Conservation (phyloP, 345 rosid genomes). For the Sisymbrium altissimum region DNA sequence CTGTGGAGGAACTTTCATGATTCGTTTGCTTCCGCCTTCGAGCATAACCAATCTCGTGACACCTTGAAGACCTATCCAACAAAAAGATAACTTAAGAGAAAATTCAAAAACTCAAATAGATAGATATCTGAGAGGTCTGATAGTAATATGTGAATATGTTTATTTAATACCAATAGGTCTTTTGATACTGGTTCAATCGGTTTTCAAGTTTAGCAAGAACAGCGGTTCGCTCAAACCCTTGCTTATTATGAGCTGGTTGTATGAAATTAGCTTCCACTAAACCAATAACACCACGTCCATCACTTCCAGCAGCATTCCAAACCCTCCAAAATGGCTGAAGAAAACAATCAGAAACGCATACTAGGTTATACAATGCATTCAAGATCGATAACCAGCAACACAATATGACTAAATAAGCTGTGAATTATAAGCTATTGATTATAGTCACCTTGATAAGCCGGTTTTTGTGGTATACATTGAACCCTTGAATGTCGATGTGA, state of each 20-base stretch:
- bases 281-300: conserved; percentile 83
- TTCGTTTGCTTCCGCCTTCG: conserved; percentile 33
- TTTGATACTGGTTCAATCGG: conserved; percentile 45
- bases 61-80: conserved; percentile 42
- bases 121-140: not conserved
- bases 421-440: not conserved
- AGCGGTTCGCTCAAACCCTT: conserved; percentile 70
- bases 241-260: conserved; percentile 86
- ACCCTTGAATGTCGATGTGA: conserved; percentile 78
- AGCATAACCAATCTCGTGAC: conserved; percentile 71
- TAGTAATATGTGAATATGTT: not conserved
- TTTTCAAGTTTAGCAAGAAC: conserved; percentile 57
- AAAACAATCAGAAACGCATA: not conserved
- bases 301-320: conserved; percentile 84
- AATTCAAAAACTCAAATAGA: not conserved
- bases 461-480: conserved; percentile 79
- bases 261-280: conserved; percentile 75
- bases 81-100: not conserved
- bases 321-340: conserved; percentile 88
- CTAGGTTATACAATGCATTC: not conserved
- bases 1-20: not conserved
- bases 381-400: not conserved
- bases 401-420: not conserved
- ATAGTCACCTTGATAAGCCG: conserved; percentile 67
- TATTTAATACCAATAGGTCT: conserved; percentile 46